A percentile compares a stretch with the other conserved stretches of the same genome.
phyloP scores from a whole-genome alignment of 306 rosid species.

The Echinosophora koreensis region DNA sequence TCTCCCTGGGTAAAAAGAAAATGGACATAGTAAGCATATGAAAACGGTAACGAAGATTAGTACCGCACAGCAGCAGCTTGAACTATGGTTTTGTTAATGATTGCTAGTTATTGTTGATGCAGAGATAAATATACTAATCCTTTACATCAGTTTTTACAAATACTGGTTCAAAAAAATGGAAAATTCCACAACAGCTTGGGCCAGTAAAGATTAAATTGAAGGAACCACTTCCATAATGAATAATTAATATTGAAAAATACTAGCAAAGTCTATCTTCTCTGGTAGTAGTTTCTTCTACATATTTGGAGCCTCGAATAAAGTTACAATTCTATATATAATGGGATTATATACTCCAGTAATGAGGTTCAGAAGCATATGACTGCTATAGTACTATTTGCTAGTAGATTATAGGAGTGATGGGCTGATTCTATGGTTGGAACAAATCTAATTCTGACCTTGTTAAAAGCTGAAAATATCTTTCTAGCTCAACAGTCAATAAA shows the following conservation, averaged over 20 bases:
- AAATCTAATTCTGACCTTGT: background rate
- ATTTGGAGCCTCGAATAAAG: constrained; percentile 30
- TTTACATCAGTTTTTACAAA: constrained; percentile 6
- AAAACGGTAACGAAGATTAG: background rate
- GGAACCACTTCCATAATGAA: constrained; percentile 9
- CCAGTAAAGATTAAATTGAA: constrained; percentile 22
- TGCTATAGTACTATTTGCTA: constrained; percentile 16
- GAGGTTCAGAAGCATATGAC: too few relatives aligned
- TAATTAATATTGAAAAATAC: background rate
- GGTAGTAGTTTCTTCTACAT: background rate
- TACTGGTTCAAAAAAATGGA: background rate
- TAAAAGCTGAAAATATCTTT: constrained; percentile 13
- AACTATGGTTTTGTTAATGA: constrained; percentile 2
- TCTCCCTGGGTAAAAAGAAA: constrained; percentile 73
- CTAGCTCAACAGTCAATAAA: constrained; percentile 30
- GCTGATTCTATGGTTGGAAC: constrained; percentile 8
- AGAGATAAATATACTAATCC: constrained; percentile 35
- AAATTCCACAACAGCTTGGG: background rate
- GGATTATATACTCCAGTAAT: too few relatives aligned
- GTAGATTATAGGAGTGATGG: background rate
- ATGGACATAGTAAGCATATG: constrained; percentile 35
- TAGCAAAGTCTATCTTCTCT: background rate
- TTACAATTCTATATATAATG: background rate
- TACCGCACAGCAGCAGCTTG: constrained; percentile 16
- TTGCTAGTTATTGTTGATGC: constrained; percentile 32